Evolutionary conservation across 176 grass and related monocot species (phyloP).

Genomic region (Triticum urartu): DNA sequence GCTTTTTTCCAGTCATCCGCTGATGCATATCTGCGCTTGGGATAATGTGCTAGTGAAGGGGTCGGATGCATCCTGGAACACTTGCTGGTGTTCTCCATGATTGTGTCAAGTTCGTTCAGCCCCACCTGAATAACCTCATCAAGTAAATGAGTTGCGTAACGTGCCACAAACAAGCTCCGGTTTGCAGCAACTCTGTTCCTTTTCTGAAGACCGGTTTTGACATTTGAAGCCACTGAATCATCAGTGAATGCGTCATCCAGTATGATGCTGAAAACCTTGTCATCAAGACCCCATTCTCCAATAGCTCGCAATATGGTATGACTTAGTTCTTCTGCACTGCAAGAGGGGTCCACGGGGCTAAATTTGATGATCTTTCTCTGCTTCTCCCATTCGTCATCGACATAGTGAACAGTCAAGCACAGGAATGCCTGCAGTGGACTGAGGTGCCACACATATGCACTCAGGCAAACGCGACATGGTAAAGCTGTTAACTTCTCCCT

Average conservation of each 20-base stretch:
- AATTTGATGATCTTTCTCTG: conserved; percentile 17
- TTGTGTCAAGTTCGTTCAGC: conserved; percentile 34
- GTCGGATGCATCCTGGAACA: not conserved
- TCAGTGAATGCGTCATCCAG: conserved; percentile 39
- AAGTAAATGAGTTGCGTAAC: conserved; percentile 30
- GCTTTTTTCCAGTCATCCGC: not conserved
- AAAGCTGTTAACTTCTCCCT: conserved; percentile 25
- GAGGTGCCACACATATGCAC: conserved; percentile 28
- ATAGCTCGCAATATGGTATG: conserved; percentile 18
- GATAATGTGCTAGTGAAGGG: conserved; percentile 17
- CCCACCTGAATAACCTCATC: conserved; percentile 40
- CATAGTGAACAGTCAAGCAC: conserved; percentile 35
- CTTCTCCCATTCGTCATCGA: conserved; percentile 25
- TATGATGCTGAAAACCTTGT: conserved; percentile 36
- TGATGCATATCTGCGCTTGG: conserved; percentile 24
- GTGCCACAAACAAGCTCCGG: conserved; percentile 33
- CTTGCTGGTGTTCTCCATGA: conserved; percentile 9
- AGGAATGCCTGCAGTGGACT: conserved; percentile 21
- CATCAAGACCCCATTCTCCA: conserved; percentile 24
- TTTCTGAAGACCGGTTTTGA: conserved; percentile 13
- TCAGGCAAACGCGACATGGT: conserved; percentile 18
- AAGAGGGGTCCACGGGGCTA: conserved; percentile 5
- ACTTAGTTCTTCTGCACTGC: conserved; percentile 10
- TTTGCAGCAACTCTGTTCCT: conserved; percentile 5
- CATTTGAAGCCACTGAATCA: conserved; percentile 31